Evolutionary conservation across 78 protist species (phyloP), one percentile per base, ranked within the genome.

Genomic region (Speleostelium caveatum): DNA sequence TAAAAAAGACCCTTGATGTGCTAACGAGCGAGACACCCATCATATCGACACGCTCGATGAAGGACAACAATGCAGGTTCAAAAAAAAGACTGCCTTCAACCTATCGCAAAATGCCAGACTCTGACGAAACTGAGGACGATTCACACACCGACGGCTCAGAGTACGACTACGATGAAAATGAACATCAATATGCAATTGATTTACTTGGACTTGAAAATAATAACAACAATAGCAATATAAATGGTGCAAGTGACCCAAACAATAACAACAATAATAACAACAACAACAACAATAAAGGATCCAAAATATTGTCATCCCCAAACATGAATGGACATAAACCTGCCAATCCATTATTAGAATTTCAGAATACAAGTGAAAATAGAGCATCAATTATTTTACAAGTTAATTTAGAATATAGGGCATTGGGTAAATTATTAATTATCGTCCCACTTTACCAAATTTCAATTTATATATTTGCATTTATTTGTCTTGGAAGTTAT

Each of bases 341-440:
- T 10, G 10, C n/a, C 6, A 45, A 14, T 6, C 53, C 45, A 24
- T 51, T 45, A 45, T 45, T 45, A 45, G 10, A 45, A 10, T 14
- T 14, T 45, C 53, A 6, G 53, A 45, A 14, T 10, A 45, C 10
- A 45, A 14, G 6, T 45, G 53, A 45, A 45, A 45, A 45, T 6
- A 45, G 53, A 45, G 10, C 10, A 14, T 14, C 6, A 14, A 45
- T 45, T 14, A 45, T 26, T 10, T 22, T 36, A 24, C 41, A 73
- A 21, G 51, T 28, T 26, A 67, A 86, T 56, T 32, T 86, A 32
- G 93, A 86, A 39, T 86, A 86, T 67, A 51, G 87, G 14, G 59
- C 93, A 73, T 65, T 86, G 22, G 93, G 93, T 19, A 74, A 75
- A 74, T 73, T 86, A n/a, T 41, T 86, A 21, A 24, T 51, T 19